Percentiles rank a stretch among this genome's conserved stretches.
Evolutionary conservation across 2,329 filamentous ascomycete species (phyloP).

Genomic region (Pseudovirgaria hyperparasitica): DNA sequence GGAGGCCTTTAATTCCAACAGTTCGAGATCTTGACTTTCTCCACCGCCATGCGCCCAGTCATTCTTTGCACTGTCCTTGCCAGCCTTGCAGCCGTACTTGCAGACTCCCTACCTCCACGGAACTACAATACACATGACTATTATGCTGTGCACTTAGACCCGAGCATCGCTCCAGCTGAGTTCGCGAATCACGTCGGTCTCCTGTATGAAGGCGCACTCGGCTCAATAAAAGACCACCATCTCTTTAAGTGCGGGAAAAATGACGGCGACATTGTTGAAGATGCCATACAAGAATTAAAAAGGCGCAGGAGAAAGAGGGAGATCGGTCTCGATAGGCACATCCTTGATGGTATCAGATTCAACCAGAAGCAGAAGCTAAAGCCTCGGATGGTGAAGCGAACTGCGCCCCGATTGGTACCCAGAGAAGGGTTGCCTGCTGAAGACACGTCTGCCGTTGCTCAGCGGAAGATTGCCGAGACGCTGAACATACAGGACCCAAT

Average conservation of each 20-base stretch:
- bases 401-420: constrained; percentile 11
- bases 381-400: constrained; percentile 48
- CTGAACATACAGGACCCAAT: constrained; percentile 82
- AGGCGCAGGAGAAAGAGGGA: constrained; percentile 50
- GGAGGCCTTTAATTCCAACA: no score
- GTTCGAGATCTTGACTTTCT: no score
- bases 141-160: constrained; percentile 77
- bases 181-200: constrained; percentile 64
- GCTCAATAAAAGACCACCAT: constrained; percentile 68
- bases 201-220: constrained; percentile 67
- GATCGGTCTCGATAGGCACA: constrained; percentile 32
- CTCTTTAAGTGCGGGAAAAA: constrained; percentile 61
- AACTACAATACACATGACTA: constrained; percentile 78
- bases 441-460: constrained; percentile 36
- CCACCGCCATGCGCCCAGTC: constrained; percentile 28
- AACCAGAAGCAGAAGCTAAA: constrained; percentile 65
- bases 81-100: constrained; percentile 18
- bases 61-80: constrained; percentile 31
- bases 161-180: constrained; percentile 49
- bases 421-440: constrained; percentile 16
- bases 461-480: constrained; percentile 30
- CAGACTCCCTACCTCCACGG: constrained; percentile 38
- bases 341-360: constrained; percentile 63
- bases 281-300: constrained; percentile 39
- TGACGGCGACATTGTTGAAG: constrained; percentile 41